phyloP scores from a whole-genome alignment of 345 rosid species.

The Trapa bicornis region DNA sequence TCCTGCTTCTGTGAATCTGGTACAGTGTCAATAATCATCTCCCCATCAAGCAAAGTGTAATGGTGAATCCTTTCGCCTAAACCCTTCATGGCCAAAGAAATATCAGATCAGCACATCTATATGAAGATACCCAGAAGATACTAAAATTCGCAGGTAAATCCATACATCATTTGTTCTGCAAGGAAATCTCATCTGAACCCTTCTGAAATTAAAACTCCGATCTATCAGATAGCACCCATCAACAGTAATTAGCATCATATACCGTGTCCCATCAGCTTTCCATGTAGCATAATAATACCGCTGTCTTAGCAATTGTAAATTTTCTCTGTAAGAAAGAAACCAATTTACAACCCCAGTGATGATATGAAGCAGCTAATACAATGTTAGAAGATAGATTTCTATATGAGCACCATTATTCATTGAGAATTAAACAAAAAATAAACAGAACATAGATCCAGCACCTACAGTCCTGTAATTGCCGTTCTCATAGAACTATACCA shows the following conservation, averaged over 20 bases:
- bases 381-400: neutral
- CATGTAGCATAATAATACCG: constrained; percentile 95
- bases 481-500: neutral
- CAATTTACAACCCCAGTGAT: neutral
- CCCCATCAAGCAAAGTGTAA: constrained; percentile 88
- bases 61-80: constrained; percentile 70
- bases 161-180: constrained; percentile 64
- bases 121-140: constrained; percentile 1
- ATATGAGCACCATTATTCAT: neutral
- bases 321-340: constrained; percentile 44
- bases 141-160: constrained; percentile 9
- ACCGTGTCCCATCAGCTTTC: constrained; percentile 99
- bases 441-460: neutral
- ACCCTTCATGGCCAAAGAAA: constrained; percentile 36
- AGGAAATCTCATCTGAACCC: constrained; percentile 99
- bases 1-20: constrained; percentile 88
- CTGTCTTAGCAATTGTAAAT: constrained; percentile 78
- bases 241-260: constrained; percentile 82
- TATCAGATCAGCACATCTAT: constrained; percentile 4
- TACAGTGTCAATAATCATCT: constrained; percentile 88
- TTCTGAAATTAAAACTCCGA: constrained; percentile 71
- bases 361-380: neutral
- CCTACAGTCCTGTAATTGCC: neutral
- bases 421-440: neutral
- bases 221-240: constrained; percentile 91